Base-by-base conservation (phyloP, 192 early-diverging fungal species). In the Coemansia nantahalensis region DNA sequence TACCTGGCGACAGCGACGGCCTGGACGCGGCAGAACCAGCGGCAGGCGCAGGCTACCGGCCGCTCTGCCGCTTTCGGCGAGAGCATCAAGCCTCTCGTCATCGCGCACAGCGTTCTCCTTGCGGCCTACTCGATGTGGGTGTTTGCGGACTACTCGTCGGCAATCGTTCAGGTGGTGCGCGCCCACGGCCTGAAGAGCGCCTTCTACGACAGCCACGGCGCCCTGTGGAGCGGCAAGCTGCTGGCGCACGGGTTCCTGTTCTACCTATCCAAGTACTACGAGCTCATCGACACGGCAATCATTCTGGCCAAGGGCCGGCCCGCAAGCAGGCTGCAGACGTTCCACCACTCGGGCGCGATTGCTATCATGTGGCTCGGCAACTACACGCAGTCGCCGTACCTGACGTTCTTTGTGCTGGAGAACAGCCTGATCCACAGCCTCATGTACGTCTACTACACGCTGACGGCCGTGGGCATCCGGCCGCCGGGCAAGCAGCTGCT, bases 231-330 rank as follows among this genome's bases (percentile, higher is more conserved):
- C 42, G 62, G 71, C 46, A 71, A 77, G 44, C 82, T 91, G 34
- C 83, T 80, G 30, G 85, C 85, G 69, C 90, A 86, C 76, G 84
- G 86, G 14, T 91, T 86, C 35, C 58, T 90, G 48, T 93, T 93
- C 71, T 93, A 93, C 70, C 83, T 93, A 31, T 89, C 86, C 52
- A 90, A 90, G 71, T 89, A 83, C 68, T 93, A 91, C 70, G 91
- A 93, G 73, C 80, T 93, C 47, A 70, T 93, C 45, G 91, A 93
- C 63, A 93, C 91, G 23, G 79, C 82, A 36, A 91, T 93, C 61
- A 87, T 93, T 39, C 76, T 93, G 30, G 38, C 85, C 38, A 91
- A 93, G 72, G 89, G 88, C 39, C 63, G 72, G 30, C 26, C 39
- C 34, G 85, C 86, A 0, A 85, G 86, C 9, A 79, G 86, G 13